A percentile compares a stretch with the other conserved stretches of the same genome.
phyloP scores from a whole-genome alignment of 106 monocot species.

The Phalaenopsis equestris region DNA sequence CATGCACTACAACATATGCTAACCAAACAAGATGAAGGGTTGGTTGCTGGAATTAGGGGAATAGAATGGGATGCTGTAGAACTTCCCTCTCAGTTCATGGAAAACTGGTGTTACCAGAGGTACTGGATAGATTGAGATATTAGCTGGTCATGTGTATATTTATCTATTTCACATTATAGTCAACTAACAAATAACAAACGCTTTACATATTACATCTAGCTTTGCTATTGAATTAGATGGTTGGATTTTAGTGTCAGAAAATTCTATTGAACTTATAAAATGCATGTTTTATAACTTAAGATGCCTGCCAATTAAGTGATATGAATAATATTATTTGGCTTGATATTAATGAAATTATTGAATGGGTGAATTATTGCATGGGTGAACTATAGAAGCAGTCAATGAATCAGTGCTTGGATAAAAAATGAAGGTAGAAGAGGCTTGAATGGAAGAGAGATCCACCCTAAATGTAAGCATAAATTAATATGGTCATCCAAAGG shows the following conservation, averaged over 20 bases:
- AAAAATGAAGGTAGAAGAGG: neutral
- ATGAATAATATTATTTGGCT: neutral
- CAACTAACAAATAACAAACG: neutral
- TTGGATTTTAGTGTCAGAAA: neutral
- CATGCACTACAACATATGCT: slow-evolving; percentile 99
- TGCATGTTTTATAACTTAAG: neutral
- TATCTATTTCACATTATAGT: neutral
- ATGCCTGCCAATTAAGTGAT: neutral
- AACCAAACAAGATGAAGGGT: slow-evolving; percentile 93
- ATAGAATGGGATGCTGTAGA: slow-evolving; percentile 99
- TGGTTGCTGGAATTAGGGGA: slow-evolving; percentile 92
- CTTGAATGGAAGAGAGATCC: neutral
- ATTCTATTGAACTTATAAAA: neutral
- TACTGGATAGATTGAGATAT: slow-evolving; percentile 14
- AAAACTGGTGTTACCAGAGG: slow-evolving; percentile 99
- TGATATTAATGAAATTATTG: neutral
- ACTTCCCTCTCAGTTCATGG: slow-evolving; percentile 98
- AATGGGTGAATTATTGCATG: neutral
- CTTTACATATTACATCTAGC: neutral
- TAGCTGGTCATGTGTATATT: neutral
- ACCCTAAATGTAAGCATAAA: neutral
- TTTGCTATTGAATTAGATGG: neutral
- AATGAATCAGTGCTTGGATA: neutral
- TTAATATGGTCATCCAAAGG: neutral
- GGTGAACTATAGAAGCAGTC: neutral